Evolutionary conservation across 2,329 filamentous ascomycete genomes (phyloP).

Genomic region (Diaporthe vaccinii): DNA sequence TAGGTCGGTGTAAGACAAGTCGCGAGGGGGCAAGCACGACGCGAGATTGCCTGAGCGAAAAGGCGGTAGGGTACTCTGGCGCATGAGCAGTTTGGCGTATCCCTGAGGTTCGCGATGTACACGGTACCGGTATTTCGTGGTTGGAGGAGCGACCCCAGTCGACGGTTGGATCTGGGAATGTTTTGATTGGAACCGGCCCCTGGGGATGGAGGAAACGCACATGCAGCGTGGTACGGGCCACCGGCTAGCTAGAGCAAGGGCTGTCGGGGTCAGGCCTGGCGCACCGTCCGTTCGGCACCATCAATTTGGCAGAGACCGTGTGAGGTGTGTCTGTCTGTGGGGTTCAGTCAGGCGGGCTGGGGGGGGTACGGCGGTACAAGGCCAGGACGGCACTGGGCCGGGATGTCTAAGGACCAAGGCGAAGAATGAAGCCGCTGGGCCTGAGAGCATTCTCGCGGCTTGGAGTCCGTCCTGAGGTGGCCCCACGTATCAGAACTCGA

Average conservation of each 20-base stretch:
- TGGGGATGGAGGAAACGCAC: conserved; percentile 26
- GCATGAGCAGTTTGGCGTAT: conserved; percentile 35
- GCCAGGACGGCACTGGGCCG: conserved; percentile 11
- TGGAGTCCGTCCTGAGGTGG: conserved; percentile 15
- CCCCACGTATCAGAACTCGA: conserved; percentile 41
- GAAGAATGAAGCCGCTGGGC: conserved; percentile 25
- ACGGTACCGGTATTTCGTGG: conserved; percentile 31
- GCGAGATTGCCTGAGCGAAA: conserved; percentile 37
- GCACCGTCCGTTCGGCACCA: conserved; percentile 38
- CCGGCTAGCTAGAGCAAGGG: conserved; percentile 25
- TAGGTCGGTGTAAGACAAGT: conserved; percentile 38
- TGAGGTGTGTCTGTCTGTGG: conserved; percentile 38
- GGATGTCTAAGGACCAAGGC: conserved; percentile 24
- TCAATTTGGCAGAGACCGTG: conserved; percentile 37
- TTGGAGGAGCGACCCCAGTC: conserved; percentile 33
- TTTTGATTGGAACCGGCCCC: conserved; percentile 34
- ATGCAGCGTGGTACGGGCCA: conserved; percentile 33
- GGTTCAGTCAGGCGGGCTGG: conserved; percentile 33
- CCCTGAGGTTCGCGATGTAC: conserved; percentile 35
- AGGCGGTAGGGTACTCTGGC: conserved; percentile 36
- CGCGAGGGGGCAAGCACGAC: conserved; percentile 33
- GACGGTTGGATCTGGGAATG: conserved; percentile 36
- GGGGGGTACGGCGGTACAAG: conserved; percentile 13
- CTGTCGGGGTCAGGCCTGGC: conserved; percentile 36
- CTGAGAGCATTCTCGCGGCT: conserved; percentile 34